Evolutionary conservation across 495 filamentous ascomycete species (phyloP), one percentile per base, ranked within the genome.

Genomic region (Lepidopterella palustris): DNA sequence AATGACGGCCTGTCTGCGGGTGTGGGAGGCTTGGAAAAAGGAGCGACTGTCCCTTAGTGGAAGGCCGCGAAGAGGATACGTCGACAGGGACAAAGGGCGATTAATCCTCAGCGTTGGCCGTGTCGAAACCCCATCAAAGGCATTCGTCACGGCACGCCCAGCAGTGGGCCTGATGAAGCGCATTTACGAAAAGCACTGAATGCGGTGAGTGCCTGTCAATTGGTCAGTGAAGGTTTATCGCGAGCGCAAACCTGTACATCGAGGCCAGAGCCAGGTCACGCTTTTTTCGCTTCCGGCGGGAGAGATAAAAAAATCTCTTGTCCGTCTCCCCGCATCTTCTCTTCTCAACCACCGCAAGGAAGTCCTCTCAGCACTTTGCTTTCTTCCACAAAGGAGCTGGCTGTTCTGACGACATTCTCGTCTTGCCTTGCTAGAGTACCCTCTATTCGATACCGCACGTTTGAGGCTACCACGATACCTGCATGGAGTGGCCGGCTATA

Each of bases 391-490:
- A 57, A 62, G 61, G 8, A 15, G 57, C 55, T 65, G 58, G 58
- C 32, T 62, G 62, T 61, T 58, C 64, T 60, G 57, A 48, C 57
- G 47, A 39, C 25, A 29, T 11, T 24, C 10, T 59, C 60, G 65
- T 50, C 48, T 20, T 59, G 8, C 29, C 55, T 68, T 68, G 65
- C 62, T 32, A 68, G 66, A 68, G 23, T 29, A 40, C 63, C 31
- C 4, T 31, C 4, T 21, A n/a, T n/a, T n/a, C n/a, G n/a, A n/a
- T n/a, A 49, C 58, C 66, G 57, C 56, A 57, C 59, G 66, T 68
- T 68, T 68, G 66, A 68, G 66, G 21, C 49, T 58, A 13, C 59
- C 59, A 65, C 56, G 35, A 65, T 28, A 23, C 35, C 58, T 10
- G 24, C 21, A 53, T 60, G 35, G 58, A 54, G 55, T 61, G 53